Evolutionary conservation across 2,329 filamentous ascomycete genomes (phyloP), one percentile per base, ranked within the genome.

Genomic region (Verticillium zaregamsianum): DNA sequence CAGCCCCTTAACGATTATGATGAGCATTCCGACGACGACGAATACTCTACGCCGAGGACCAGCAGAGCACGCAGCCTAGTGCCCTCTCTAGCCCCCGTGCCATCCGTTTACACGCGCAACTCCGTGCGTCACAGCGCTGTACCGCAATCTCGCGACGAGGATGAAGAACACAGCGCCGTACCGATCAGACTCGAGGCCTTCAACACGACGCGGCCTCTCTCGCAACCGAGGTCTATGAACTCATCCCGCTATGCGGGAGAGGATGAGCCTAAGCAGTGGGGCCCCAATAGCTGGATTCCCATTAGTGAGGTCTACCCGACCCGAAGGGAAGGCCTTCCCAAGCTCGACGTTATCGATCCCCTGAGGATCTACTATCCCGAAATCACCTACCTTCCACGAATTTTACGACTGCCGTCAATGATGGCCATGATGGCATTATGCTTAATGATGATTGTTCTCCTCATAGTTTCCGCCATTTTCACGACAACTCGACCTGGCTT

Each of bases 401-500:
- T 91, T 8, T 77, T 98, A 65, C 87, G 90, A 57, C 83, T 88
- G 1, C 74, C 83, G 56, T 88, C 87, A 15, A 82, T 96, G 66
- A 74, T 82, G 2, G 68, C 83, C 31, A 79, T 91, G 63, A 82
- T 87, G 63, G 71, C 84, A 1, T 71, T 90, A 60, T 89, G 88
- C 70, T 67, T 90, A 2, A 74, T 90, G 37, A 93, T 96, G 86
- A 83, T 90, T 55, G 85, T 82, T 0, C 90, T 82, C 8, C 81
- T 97, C 58, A 82, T 92, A 31, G 89, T 93, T 71, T 87, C 86
- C 66, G 91, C 90, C 62, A 77, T 90, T 39, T 92, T 86, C 76
- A 91, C 90, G 12, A 75, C 80, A 40, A 73, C 76, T 5, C 81
- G 88, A 65, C 74, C 81, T 11, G 92, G 92, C 0, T 77, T 97